Conservation (phyloP, 768 basidiomycete genomes). For the Leccinum uliginosum region DNA sequence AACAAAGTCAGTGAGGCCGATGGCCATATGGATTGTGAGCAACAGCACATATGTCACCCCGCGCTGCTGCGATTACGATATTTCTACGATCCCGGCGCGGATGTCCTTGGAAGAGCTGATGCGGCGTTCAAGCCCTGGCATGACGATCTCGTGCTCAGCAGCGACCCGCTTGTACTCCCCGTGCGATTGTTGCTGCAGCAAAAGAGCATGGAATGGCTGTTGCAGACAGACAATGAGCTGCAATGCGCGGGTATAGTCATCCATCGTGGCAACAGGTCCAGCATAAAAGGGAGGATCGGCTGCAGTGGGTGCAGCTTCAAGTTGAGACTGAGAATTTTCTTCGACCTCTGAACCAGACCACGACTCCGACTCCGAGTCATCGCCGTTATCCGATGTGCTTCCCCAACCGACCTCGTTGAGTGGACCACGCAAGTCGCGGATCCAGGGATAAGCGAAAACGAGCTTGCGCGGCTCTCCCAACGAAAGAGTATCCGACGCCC, state of each 20-base stretch:
- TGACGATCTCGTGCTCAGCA: not conserved
- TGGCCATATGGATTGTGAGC: no score
- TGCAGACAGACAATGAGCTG: constrained; percentile 5
- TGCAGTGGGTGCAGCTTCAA: not conserved
- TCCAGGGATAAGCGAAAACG: constrained; percentile 11
- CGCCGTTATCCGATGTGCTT: not conserved
- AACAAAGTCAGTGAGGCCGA: constrained; percentile 26
- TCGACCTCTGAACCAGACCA: not conserved
- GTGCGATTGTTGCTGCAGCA: constrained; percentile 1
- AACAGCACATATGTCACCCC: no score
- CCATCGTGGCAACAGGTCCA: not conserved
- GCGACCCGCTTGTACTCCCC: not conserved
- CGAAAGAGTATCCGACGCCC: not conserved
- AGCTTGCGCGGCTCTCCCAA: not conserved
- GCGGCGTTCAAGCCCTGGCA: not conserved
- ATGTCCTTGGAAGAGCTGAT: not conserved
- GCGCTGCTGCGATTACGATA: not conserved
- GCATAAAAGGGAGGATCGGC: not conserved
- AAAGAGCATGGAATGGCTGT: constrained; percentile 6
- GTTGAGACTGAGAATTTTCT: not conserved
- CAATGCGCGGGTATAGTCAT: not conserved
- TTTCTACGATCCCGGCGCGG: not conserved
- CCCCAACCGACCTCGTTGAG: not conserved
- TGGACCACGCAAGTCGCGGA: constrained; percentile 5
- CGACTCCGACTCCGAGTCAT: not conserved